Evolutionary conservation across 768 basidiomycete genomes (phyloP), one percentile per base, ranked within the genome.

Genomic region (Chalciporus piperatus): DNA sequence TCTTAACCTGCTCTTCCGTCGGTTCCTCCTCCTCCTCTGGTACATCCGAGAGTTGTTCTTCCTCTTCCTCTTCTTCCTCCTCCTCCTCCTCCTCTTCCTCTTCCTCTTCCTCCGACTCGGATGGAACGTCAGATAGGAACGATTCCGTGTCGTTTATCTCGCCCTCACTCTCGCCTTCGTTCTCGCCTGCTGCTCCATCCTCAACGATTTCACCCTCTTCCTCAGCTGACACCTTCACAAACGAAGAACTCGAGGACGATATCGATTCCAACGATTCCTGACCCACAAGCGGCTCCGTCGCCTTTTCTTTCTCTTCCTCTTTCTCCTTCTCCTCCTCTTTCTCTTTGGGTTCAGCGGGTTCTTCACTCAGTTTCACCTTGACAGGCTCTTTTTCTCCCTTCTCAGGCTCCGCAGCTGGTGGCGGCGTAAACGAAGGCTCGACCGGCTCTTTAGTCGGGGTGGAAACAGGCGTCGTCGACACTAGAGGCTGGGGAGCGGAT

Each of bases 181-280:
- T 65, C 23, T 68, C 68, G 5, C 61, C 68, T 4, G 60, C 63
- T 35, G 61, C 67, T 11, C 62, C 67, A 6, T 69, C 70, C 8
- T 65, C 71, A n/a, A 14, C 55, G 37, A 28, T 61, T 13, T 68
- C 60, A 7, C 61, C 61, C 20, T 68, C 66, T 23, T 64, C 64
- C 20, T 62, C 65, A 7, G 50, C 59, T 20, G 64, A 59, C 33
- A 79, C 70, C 37, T 80, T 75, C 8, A 79, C 75, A 55, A 76
- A 82, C 6, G 81, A 81, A 42, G 79, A 78, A 27, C 67, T 62
- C 25, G 59, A 59, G 8, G 78, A 80, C n/a, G 71, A 78, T 41
- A 78, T 64, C 30, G 67, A 74, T 22, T 60, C 66, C 41, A 58
- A 48, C 1, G 65, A 67, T 30, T 58, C 55, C 20, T 51, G 57